Conservation (phyloP, 2,329 filamentous ascomycete genomes). For the Pyrenophora teres region DNA sequence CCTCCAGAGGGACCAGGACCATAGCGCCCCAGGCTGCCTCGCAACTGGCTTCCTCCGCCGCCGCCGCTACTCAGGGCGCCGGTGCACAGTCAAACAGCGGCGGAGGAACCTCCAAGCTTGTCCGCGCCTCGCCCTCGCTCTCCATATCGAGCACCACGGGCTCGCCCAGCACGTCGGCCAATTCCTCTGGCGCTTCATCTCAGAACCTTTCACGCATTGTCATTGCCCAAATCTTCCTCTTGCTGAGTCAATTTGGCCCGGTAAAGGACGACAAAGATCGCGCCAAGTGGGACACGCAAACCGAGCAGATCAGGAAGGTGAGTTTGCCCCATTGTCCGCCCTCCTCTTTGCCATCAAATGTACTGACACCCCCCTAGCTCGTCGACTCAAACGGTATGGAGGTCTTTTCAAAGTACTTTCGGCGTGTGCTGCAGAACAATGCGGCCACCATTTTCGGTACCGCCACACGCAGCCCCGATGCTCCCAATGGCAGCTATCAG, state of each 20-base stretch:
- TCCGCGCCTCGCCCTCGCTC: slow-evolving; percentile 64
- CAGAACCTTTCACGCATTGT: slow-evolving; percentile 81
- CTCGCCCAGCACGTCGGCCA: slow-evolving; percentile 59
- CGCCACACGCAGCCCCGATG: slow-evolving; percentile 71
- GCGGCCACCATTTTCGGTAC: slow-evolving; percentile 88
- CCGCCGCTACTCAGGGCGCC: slow-evolving; percentile 55
- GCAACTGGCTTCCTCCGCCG: slow-evolving; percentile 61
- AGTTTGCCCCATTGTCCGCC: slow-evolving; percentile 34
- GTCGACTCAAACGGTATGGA: slow-evolving; percentile 99
- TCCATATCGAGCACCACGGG: slow-evolving; percentile 52
- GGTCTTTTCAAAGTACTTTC: slow-evolving; percentile 94
- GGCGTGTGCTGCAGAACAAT: slow-evolving; percentile 89
- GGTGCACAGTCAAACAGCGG: slow-evolving; percentile 59
- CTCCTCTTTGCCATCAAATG: slow-evolving; percentile 1
- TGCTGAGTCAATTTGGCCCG: slow-evolving; percentile 71
- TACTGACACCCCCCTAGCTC: slow-evolving; percentile 61
- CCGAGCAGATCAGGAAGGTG: slow-evolving; percentile 91
- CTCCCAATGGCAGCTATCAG: slow-evolving; percentile 80
- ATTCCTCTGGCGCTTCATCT: slow-evolving; percentile 48
- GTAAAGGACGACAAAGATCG: slow-evolving; percentile 93
- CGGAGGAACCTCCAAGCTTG: slow-evolving; percentile 61
- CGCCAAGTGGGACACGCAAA: slow-evolving; percentile 89
- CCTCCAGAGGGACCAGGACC: slow-evolving; percentile 61
- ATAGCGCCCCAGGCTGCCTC: slow-evolving; percentile 59
- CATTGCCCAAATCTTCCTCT: slow-evolving; percentile 90